Percentiles rank a stretch among this genome's conserved stretches.
Conservation (phyloP, 306 rosid species). For the Betula pendula region DNA sequence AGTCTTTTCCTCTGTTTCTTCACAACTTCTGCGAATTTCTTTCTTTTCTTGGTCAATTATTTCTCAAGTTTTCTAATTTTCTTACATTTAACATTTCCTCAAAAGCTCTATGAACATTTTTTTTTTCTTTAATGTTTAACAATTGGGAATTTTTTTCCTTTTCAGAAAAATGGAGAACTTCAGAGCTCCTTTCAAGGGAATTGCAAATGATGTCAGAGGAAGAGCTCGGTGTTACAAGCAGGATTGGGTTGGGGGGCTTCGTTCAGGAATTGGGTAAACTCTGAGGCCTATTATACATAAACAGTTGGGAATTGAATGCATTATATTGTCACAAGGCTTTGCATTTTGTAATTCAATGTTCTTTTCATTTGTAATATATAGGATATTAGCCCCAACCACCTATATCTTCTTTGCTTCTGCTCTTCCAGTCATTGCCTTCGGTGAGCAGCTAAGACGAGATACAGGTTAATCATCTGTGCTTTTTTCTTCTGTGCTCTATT, state of each 20-base stretch:
- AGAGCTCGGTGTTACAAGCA: constrained; percentile 60
- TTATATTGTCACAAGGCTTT: background rate
- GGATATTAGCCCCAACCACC: constrained; percentile 75
- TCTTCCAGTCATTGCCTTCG: constrained; percentile 46
- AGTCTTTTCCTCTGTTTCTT: background rate
- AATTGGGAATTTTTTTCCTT: background rate
- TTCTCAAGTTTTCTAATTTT: too few relatives aligned
- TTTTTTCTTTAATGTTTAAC: background rate
- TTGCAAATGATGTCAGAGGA: constrained; percentile 54
- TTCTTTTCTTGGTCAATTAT: too few relatives aligned
- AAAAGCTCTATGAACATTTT: background rate
- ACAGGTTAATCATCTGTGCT: constrained; percentile 6
- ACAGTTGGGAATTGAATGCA: background rate
- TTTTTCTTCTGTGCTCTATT: background rate
- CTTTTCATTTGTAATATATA: constrained; percentile 23
- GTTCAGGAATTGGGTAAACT: constrained; percentile 63
- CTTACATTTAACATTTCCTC: too few relatives aligned
- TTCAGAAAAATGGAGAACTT: constrained; percentile 57
- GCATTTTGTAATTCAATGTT: background rate
- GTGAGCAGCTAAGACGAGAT: too few relatives aligned
- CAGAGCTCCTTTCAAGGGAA: constrained; percentile 43
- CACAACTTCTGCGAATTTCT: too few relatives aligned
- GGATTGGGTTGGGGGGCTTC: constrained; percentile 65
- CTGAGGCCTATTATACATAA: background rate
- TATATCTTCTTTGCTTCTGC: constrained; percentile 60